Evolutionary conservation across 176 grass and related monocot species (phyloP).

Genomic region (Oryza punctata): DNA sequence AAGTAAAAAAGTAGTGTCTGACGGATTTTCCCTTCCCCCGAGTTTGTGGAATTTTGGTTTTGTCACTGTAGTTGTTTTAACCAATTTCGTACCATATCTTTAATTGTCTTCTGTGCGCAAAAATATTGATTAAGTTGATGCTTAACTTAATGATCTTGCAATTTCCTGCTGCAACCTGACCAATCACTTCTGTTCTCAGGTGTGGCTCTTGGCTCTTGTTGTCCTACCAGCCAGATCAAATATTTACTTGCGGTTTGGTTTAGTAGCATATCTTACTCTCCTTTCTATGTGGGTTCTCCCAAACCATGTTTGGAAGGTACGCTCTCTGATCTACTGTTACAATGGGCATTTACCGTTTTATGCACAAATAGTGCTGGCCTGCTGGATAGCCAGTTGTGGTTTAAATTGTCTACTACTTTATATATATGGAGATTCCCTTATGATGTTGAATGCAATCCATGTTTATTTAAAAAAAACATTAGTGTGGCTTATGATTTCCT

Average conservation of each 20-base stretch:
- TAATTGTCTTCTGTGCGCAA: background rate
- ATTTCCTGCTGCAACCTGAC: constrained; percentile 4
- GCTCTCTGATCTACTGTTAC: constrained; percentile 14
- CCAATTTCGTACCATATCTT: background rate
- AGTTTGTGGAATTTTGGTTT: background rate
- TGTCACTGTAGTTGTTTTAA: background rate
- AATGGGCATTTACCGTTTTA: constrained; percentile 9
- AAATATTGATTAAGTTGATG: constrained; percentile 22
- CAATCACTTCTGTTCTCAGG: constrained; percentile 52
- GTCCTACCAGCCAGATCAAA: constrained; percentile 94
- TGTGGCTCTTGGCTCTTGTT: constrained; percentile 93
- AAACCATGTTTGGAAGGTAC: constrained; percentile 82
- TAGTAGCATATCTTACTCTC: constrained; percentile 70
- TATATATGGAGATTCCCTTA: background rate
- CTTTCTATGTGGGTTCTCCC: constrained; percentile 92
- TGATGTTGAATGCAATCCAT: background rate
- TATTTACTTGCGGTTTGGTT: constrained; percentile 91
- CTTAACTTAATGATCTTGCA: background rate
- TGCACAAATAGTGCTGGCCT: background rate
- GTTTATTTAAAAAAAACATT: background rate
- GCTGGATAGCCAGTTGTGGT: background rate
- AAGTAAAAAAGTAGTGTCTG: background rate
- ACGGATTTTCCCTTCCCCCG: background rate
- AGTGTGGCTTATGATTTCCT: constrained; percentile 32
- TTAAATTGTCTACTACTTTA: background rate